Evolutionary conservation across 805 yeast genomes (phyloP).

Genomic region (Nakazawaea peltata): DNA sequence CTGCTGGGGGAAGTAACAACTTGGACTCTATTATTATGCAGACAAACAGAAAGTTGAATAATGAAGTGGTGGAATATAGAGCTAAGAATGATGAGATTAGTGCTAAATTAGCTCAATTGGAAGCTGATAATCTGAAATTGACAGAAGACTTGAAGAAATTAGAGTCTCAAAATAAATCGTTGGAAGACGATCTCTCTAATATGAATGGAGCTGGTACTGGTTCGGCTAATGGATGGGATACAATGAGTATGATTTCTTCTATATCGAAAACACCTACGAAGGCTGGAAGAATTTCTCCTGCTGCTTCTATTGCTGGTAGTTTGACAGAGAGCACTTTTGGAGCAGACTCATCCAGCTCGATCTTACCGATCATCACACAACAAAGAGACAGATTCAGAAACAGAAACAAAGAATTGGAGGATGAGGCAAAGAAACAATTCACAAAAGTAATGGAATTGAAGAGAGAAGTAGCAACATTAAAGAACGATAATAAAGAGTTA

Average conservation of each 20-base stretch:
- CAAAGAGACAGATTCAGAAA: slow-evolving; percentile 90
- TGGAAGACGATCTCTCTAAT: slow-evolving; percentile 68
- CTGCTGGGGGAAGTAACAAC: slow-evolving; percentile 22
- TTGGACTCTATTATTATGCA: slow-evolving; percentile 56
- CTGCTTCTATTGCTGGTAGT: slow-evolving; percentile 42
- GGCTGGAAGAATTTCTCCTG: slow-evolving; percentile 37
- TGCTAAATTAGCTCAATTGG: slow-evolving; percentile 32
- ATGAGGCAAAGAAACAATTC: slow-evolving; percentile 58
- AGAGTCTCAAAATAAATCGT: slow-evolving; percentile 41
- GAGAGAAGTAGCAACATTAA: slow-evolving; percentile 53
- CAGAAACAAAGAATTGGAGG: slow-evolving; percentile 78
- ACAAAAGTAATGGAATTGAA: slow-evolving; percentile 50
- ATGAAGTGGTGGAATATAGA: slow-evolving; percentile 61
- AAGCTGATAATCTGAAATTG: slow-evolving; percentile 25
- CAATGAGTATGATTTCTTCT: slow-evolving; percentile 63
- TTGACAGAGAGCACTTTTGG: slow-evolving; percentile 10
- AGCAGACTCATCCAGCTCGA: slow-evolving; percentile 27
- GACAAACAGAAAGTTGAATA: slow-evolving; percentile 66
- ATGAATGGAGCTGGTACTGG: slow-evolving; percentile 34
- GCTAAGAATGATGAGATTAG: slow-evolving; percentile 43
- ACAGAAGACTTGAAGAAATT: slow-evolving; percentile 32
- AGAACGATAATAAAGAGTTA: slow-evolving; percentile 67
- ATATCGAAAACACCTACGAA: slow-evolving; percentile 29
- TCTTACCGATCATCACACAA: slow-evolving; percentile 82
- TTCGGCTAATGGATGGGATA: slow-evolving; percentile 44